These are phyloP conservation scores for Adiantum capillusveneris DNA, from an alignment of 75 land plant genomes.

Conservation along the genomic window DNA sequence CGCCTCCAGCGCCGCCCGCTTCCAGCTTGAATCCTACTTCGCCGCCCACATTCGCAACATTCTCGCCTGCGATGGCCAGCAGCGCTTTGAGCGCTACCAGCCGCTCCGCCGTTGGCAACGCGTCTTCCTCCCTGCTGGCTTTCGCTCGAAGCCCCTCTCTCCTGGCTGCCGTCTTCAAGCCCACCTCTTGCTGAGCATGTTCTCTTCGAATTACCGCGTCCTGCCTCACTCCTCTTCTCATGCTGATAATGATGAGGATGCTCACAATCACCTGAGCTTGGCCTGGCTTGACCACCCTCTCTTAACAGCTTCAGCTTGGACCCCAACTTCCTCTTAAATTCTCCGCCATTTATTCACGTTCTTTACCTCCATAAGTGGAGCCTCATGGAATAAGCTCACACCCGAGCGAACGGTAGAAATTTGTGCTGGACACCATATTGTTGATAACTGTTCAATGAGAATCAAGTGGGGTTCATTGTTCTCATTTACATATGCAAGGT, in stretches of 20 bases:
- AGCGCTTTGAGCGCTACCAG: constrained; percentile 73
- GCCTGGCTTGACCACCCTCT: constrained; percentile 82
- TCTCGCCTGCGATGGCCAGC: constrained; percentile 65
- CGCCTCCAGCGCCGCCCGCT: constrained; percentile 38
- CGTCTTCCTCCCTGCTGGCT: constrained; percentile 56
- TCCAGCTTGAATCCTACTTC: constrained; percentile 55
- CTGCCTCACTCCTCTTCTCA: constrained; percentile 28
- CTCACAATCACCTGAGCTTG: constrained; percentile 31
- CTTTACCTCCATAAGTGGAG: too few relatives aligned
- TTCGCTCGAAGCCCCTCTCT: constrained; percentile 24
- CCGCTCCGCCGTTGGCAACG: constrained; percentile 46
- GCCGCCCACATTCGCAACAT: constrained; percentile 72
- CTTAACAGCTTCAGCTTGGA: constrained; percentile 74
- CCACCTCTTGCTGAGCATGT: constrained; percentile 68
- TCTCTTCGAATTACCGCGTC: constrained; percentile 17
- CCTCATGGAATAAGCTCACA: too few relatives aligned
- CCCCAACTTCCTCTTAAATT: too few relatives aligned
- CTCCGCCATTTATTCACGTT: too few relatives aligned
- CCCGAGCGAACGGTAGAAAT: too few relatives aligned
- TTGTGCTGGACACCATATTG: too few relatives aligned
- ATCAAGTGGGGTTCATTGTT: too few relatives aligned
- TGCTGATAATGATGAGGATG: constrained; percentile 16
- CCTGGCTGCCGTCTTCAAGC: constrained; percentile 55
- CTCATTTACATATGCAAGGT: too few relatives aligned
- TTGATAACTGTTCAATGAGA: too few relatives aligned